Evolutionary conservation across 177 flowering plant genomes (phyloP), one percentile per base, ranked within the genome.

Genomic region (Vitis hybrid): DNA sequence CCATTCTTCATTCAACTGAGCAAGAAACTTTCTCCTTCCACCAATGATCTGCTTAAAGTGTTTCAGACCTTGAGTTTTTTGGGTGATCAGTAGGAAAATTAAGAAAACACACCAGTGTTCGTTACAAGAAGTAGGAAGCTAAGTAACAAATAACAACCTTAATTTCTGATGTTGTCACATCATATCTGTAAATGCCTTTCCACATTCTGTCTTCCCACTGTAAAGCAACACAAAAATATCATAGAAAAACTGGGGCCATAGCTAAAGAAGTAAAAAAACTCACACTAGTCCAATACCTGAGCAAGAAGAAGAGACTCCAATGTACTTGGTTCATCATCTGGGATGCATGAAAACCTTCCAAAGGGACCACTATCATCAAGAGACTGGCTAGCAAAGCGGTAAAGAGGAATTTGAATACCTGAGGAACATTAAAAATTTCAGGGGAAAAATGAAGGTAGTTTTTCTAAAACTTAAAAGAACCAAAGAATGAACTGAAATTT

Each of bases 181-280:
- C 84, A 76, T 81, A 81, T 71, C 61, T 74, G 52, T 74, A 67
- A 64, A 52, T 59, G 23, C 80, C 82, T 59, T 69, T 81, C 78
- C 73, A 65, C 48, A 77, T 61, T 40, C 68, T 54, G 18, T 78
- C 80, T 76, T 81, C 84, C 80, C 82, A 81, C 84, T 81, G 72
- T 21, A 70, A 69, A 48, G 34, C 11, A 68, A 60, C 23, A 76
- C 23, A 2, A 40, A 26, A 34, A 57, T 14, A 2, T 45, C 2
- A 56, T 26, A 32, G 17, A 19, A 18, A 18, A 58, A 11, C 7
- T 6, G 23, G 52, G 60, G 5, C 19, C 13, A 23, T 14, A 13
- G 4, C 15, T 26, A 9, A 32, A 60, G 0, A 45, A 60, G 51
- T 64, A 18, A 15, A 65, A 65, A 62, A 1, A 7, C 58, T 66